phyloP scores from a whole-genome alignment of 257 asterid genomes.

The Echium plantagineum region DNA sequence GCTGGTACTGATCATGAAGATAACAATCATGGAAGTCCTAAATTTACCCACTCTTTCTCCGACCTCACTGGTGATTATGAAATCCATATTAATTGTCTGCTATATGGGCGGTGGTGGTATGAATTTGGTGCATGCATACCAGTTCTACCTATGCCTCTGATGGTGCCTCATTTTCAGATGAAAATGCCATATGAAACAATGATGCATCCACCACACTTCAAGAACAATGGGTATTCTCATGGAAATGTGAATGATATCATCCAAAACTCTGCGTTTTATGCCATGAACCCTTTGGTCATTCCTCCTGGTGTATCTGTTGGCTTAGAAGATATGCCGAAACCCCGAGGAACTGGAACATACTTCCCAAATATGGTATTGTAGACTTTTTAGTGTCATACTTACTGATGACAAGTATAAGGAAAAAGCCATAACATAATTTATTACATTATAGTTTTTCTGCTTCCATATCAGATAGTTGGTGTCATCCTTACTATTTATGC shows the following conservation, averaged over 20 bases:
- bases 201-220: conserved; percentile 27
- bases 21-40: conserved; percentile 19
- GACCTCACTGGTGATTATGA: conserved; percentile 68
- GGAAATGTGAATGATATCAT: conserved; percentile 27
- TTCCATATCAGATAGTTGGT: conserved; percentile 1
- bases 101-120: conserved; percentile 31
- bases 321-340: conserved; percentile 62
- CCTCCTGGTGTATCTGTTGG: conserved; percentile 27
- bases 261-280: conserved; percentile 22
- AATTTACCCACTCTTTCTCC: conserved; percentile 20
- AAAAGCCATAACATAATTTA: conserved; percentile 2
- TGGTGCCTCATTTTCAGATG: conserved; percentile 21
- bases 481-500: conserved; percentile 7
- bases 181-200: conserved; percentile 25
- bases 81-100: conserved; percentile 28
- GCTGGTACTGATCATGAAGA: conserved; percentile 8
- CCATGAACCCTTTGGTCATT: conserved; percentile 17
- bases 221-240: conserved; percentile 36
- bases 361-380: conserved; percentile 58
- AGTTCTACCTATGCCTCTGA: conserved; percentile 22
- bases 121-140: conserved; percentile 26
- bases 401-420: background rate
- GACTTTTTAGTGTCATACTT: background rate
- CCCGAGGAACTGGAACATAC: conserved; percentile 77
- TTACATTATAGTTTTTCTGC: background rate